Percentiles rank a stretch among this genome's conserved stretches.
Conservation (phyloP, 108 stramenopile species). For the Cylindrotheca fusiformis region DNA sequence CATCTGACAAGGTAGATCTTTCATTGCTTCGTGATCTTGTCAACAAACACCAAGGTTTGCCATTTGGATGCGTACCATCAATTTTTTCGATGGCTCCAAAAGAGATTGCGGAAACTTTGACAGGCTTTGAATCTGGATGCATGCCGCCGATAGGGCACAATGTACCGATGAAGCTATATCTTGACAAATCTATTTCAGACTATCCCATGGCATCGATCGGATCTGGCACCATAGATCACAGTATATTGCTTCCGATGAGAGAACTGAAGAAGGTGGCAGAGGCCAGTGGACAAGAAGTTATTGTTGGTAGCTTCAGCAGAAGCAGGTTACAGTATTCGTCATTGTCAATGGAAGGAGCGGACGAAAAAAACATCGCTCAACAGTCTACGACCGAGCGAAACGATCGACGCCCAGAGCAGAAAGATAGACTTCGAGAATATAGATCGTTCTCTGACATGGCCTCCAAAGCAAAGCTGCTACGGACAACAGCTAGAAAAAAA, state of each 20-base stretch:
- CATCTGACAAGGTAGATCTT: conserved; percentile 33
- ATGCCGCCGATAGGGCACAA: conserved; percentile 41
- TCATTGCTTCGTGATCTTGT: conserved; percentile 13
- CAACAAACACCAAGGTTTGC: neutral
- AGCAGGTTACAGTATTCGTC: neutral
- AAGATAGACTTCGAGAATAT: conserved; percentile 25
- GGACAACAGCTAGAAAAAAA: conserved; percentile 13
- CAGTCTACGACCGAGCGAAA: neutral
- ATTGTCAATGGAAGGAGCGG: neutral
- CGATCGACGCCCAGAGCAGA: conserved; percentile 7
- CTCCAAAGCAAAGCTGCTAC: conserved; percentile 18
- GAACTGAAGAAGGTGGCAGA: conserved; percentile 13
- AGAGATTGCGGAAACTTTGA: conserved; percentile 26
- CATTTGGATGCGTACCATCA: neutral
- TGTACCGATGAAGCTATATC: conserved; percentile 13
- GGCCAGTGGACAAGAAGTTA: neutral
- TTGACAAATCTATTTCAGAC: conserved; percentile 20
- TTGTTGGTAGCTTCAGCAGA: neutral
- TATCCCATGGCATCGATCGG: conserved; percentile 24
- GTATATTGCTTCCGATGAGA: conserved; percentile 11
- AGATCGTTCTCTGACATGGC: neutral
- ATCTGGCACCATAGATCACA: conserved; percentile 18
- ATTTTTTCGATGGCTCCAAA: conserved; percentile 16
- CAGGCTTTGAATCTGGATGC: conserved; percentile 34
- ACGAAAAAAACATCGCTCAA: conserved; percentile 1